Conservation (phyloP, 768 basidiomycete genomes). For the Mycena leptocephala region DNA sequence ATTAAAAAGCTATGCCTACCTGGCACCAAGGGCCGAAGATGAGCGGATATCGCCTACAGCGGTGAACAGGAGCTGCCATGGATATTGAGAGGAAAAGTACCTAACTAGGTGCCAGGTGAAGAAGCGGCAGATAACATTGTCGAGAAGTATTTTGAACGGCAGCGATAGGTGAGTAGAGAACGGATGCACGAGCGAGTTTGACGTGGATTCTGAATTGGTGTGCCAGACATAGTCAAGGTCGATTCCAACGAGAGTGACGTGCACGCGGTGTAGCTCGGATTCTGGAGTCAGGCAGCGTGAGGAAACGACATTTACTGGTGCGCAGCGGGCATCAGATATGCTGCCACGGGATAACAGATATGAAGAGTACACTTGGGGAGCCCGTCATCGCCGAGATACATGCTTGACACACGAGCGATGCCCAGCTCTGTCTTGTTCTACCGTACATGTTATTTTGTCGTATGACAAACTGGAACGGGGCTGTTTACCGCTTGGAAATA, state of each 20-base stretch:
- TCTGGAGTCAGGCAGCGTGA: slow-evolving; percentile 41
- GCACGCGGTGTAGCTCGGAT: slow-evolving; percentile 44
- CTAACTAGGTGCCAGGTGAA: slow-evolving; percentile 72
- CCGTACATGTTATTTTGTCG: not conserved
- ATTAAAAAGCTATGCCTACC: slow-evolving; percentile 54
- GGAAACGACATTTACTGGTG: slow-evolving; percentile 38
- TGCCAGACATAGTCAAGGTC: slow-evolving; percentile 56
- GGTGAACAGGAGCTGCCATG: slow-evolving; percentile 27
- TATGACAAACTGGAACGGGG: not conserved
- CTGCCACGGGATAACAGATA: slow-evolving; percentile 11
- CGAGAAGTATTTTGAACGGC: slow-evolving; percentile 68
- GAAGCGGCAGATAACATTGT: slow-evolving; percentile 69
- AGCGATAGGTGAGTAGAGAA: slow-evolving; percentile 72
- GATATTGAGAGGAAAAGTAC: slow-evolving; percentile 52
- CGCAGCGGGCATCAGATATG: slow-evolving; percentile 26
- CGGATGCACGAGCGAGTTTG: slow-evolving; percentile 55
- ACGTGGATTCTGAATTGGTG: slow-evolving; percentile 34
- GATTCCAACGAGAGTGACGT: slow-evolving; percentile 57
- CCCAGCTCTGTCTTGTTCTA: slow-evolving; percentile 77
- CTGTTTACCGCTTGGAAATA: slow-evolving; percentile 66
- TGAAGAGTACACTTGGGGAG: slow-evolving; percentile 55
- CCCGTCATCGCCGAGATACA: slow-evolving; percentile 64
- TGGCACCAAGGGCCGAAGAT: slow-evolving; percentile 81
- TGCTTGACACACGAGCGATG: slow-evolving; percentile 70
- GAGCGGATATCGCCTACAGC: slow-evolving; percentile 79